Percentiles rank a stretch among this genome's conserved stretches.
phyloP scores from a whole-genome alignment of 208 protist genomes.

The Leishmania turanica region DNA sequence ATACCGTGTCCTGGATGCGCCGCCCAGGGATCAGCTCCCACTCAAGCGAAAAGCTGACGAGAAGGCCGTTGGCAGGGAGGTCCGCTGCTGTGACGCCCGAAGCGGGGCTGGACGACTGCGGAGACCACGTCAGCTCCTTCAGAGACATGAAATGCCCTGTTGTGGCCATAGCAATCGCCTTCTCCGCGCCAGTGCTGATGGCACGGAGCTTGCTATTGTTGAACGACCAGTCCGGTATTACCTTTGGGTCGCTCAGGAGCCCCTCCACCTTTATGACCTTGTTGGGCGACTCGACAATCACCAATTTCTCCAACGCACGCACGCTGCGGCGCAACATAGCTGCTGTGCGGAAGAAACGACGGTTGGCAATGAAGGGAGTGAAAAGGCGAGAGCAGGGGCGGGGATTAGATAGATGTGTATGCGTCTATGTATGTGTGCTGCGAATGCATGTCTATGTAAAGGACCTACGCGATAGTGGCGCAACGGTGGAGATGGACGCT shows the following conservation, averaged over 20 bases:
- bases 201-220: slow-evolving; percentile 39
- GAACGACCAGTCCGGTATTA: slow-evolving; percentile 88
- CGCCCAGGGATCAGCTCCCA: slow-evolving; percentile 81
- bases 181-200: slow-evolving; percentile 65
- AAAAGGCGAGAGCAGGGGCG: background rate
- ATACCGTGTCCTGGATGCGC: slow-evolving; percentile 80
- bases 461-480: background rate
- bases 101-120: slow-evolving; percentile 24
- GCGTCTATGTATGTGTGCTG: slow-evolving; percentile 2
- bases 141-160: slow-evolving; percentile 90
- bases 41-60: slow-evolving; percentile 70
- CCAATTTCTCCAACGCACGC: slow-evolving; percentile 70
- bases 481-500: background rate
- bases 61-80: slow-evolving; percentile 63
- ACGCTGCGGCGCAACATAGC: slow-evolving; percentile 61
- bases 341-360: background rate
- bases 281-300: slow-evolving; percentile 93
- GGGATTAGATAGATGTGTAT: background rate
- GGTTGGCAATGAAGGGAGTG: background rate
- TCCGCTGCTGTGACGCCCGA: slow-evolving; percentile 16
- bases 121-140: slow-evolving; percentile 74
- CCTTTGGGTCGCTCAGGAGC: slow-evolving; percentile 77
- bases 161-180: slow-evolving; percentile 83
- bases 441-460: background rate
- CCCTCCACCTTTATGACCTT: slow-evolving; percentile 91